A percentile compares a stretch with the other conserved stretches of the same genome.
Conservation (phyloP, 2,329 filamentous ascomycete genomes). For the Knufia petricola region DNA sequence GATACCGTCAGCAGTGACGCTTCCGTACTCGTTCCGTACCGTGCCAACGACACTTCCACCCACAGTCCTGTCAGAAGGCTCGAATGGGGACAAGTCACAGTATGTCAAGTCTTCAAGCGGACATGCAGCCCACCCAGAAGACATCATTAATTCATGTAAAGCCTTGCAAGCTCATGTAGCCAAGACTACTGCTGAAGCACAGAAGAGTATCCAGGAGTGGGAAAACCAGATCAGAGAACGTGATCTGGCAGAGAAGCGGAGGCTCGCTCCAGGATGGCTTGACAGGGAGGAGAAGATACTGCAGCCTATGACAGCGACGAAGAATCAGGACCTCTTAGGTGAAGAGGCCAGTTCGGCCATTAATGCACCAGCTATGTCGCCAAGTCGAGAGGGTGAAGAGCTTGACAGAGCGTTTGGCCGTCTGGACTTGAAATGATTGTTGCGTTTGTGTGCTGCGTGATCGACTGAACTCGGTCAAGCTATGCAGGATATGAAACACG, state of each 20-base stretch:
- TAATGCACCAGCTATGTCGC: constrained; percentile 32
- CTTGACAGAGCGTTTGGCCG: constrained; percentile 46
- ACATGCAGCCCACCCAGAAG: constrained; percentile 74
- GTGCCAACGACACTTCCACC: constrained; percentile 79
- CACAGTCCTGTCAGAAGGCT: constrained; percentile 49
- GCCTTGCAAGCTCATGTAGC: constrained; percentile 67
- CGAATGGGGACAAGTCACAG: constrained; percentile 44
- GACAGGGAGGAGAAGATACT: constrained; percentile 53
- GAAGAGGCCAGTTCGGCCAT: constrained; percentile 24
- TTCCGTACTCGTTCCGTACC: constrained; percentile 90
- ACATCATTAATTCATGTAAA: constrained; percentile 73
- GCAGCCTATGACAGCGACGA: constrained; percentile 35
- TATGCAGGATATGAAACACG: too few species aligned
- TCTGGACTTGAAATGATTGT: constrained; percentile 35
- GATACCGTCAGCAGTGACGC: constrained; percentile 77
- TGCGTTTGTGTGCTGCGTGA: not conserved
- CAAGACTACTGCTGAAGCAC: constrained; percentile 58
- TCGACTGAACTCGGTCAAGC: too few species aligned
- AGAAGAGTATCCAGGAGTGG: constrained; percentile 58
- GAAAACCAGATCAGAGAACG: constrained; percentile 52
- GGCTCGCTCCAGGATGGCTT: constrained; percentile 55
- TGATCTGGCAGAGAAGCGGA: constrained; percentile 54
- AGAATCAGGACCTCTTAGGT: constrained; percentile 29
- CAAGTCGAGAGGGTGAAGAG: constrained; percentile 41
- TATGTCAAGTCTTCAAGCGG: constrained; percentile 73